A percentile compares a stretch with the other conserved stretches of the same genome.
Evolutionary conservation across 2,329 filamentous ascomycete species (phyloP).

Genomic region (Claviceps africana): DNA sequence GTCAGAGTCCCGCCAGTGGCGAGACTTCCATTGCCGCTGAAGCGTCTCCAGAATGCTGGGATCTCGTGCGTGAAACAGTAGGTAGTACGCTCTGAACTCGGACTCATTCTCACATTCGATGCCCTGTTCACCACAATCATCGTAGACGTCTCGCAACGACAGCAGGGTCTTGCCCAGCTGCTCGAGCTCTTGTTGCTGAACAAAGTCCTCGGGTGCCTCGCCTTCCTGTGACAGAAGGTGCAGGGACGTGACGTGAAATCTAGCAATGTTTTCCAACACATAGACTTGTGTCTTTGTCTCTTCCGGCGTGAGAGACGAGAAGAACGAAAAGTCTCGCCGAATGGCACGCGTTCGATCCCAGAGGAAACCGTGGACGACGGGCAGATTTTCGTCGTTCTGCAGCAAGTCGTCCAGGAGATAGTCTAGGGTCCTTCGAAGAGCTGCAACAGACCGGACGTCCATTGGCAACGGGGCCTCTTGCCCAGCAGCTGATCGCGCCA

Average conservation of each 20-base stretch:
- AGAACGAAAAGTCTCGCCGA: conserved; percentile 54
- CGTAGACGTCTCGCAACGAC: conserved; percentile 51
- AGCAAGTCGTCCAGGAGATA: conserved; percentile 50
- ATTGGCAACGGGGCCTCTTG: conserved; percentile 53
- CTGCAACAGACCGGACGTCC: conserved; percentile 48
- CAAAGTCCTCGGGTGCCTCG: conserved; percentile 44
- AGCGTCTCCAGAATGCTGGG: conserved; percentile 38
- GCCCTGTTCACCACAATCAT: conserved; percentile 46
- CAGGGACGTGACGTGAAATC: conserved; percentile 52
- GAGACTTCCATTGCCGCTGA: conserved; percentile 42
- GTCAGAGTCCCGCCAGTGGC: conserved; percentile 39
- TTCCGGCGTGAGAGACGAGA: conserved; percentile 42
- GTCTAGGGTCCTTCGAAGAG: conserved; percentile 45
- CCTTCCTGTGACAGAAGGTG: conserved; percentile 47
- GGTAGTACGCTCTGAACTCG: conserved; percentile 52
- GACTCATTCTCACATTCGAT: conserved; percentile 47
- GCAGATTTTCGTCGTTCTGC: conserved; percentile 38
- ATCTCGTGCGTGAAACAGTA: conserved; percentile 47
- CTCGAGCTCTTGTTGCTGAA: conserved; percentile 53
- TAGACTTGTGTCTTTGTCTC: conserved; percentile 47
- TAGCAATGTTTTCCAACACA: conserved; percentile 50
- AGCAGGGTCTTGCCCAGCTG: conserved; percentile 52
- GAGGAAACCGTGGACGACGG: conserved; percentile 45
- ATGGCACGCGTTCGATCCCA: conserved; percentile 57
- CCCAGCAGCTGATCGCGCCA: conserved; percentile 53